Conservation (phyloP, 805 yeast genomes). For the Lachancea cidri region DNA sequence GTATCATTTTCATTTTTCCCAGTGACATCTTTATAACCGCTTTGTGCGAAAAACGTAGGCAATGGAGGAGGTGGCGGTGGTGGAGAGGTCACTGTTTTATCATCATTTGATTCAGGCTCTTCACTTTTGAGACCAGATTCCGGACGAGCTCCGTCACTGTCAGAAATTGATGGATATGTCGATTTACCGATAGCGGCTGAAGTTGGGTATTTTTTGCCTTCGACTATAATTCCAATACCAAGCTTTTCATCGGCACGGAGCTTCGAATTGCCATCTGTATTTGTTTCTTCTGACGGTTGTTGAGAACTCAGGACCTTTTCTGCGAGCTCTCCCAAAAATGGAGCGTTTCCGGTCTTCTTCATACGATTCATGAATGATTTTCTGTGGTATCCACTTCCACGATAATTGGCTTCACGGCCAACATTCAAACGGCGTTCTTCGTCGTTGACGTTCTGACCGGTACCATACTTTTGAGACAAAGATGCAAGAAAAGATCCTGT, state of each 20-base stretch:
- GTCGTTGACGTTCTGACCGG: constrained; percentile 17
- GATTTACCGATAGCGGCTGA: not conserved
- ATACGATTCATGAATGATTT: constrained; percentile 29
- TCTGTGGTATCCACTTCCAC: constrained; percentile 15
- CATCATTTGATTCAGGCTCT: too few species aligned
- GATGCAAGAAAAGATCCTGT: constrained; percentile 26
- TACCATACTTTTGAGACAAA: constrained; percentile 32
- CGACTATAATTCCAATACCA: constrained; percentile 5
- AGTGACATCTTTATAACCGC: too few species aligned
- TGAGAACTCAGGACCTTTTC: constrained; percentile 13
- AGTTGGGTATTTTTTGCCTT: not conserved
- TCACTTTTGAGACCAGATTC: too few species aligned
- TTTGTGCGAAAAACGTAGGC: too few species aligned
- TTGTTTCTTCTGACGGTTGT: not conserved
- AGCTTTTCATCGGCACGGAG: not conserved
- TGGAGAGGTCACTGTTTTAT: too few species aligned
- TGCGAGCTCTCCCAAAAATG: constrained; percentile 25
- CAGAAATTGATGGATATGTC: not conserved
- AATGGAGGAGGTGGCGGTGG: not conserved
- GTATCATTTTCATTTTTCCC: too few species aligned
- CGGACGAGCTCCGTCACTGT: too few species aligned
- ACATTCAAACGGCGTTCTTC: constrained; percentile 1
- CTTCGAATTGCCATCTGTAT: too few species aligned
- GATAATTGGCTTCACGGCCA: constrained; percentile 7
- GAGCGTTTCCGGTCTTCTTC: constrained; percentile 22